phyloP scores from a whole-genome alignment of 139 green algal species.

The Coelastrella sp. region DNA sequence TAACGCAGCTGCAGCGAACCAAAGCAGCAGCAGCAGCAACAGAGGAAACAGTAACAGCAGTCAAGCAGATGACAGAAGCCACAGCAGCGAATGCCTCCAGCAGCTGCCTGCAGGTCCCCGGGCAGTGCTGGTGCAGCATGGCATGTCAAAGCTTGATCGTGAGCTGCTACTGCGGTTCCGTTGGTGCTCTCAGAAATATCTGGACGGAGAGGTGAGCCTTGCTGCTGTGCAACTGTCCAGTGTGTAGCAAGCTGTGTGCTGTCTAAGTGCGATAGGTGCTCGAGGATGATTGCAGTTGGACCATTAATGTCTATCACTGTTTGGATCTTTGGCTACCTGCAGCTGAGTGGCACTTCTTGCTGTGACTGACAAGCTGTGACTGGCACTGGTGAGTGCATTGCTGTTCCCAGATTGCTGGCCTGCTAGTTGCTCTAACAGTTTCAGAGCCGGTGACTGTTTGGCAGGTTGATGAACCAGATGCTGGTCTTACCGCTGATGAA shows the following conservation, averaged over 20 bases:
- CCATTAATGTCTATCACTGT: too few relatives aligned
- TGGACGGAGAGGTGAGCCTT: conserved; percentile 14
- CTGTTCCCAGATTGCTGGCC: too few relatives aligned
- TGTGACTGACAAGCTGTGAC: too few relatives aligned
- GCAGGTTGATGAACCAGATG: conserved; percentile 37
- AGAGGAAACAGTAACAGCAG: not conserved
- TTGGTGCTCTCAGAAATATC: conserved; percentile 35
- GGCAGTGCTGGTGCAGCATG: not conserved
- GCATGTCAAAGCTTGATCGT: not conserved
- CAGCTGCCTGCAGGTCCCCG: not conserved
- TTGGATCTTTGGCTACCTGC: too few relatives aligned
- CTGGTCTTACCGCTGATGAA: not conserved
- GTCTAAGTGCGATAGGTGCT: too few relatives aligned
- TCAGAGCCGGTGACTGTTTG: not conserved
- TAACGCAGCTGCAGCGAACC: not conserved
- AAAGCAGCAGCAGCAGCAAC: conserved; percentile 29
- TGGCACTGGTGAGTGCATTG: too few relatives aligned
- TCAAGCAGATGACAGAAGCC: not conserved
- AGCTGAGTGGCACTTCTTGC: too few relatives aligned
- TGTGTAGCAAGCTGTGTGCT: too few relatives aligned
- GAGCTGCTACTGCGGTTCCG: not conserved
- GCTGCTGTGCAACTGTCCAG: not conserved
- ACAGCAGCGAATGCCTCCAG: not conserved
- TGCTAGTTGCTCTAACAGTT: too few relatives aligned
- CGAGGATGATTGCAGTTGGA: too few relatives aligned